phyloP scores from a whole-genome alignment of 139 green algal genomes.

The Ettlia oleoabundans region DNA sequence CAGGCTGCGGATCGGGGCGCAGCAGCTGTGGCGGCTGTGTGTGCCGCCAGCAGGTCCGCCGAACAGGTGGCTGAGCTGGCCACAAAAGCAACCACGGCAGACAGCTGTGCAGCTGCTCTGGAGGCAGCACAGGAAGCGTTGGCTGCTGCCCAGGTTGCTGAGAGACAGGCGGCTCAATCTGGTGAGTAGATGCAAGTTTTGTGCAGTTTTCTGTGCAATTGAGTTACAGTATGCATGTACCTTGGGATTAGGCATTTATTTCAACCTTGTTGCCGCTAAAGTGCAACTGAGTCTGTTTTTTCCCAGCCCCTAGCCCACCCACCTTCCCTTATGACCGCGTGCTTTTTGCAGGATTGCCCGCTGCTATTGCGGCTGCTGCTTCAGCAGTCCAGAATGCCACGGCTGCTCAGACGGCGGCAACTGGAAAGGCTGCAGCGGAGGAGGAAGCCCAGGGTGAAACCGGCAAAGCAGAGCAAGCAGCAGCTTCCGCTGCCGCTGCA shows the following conservation, averaged over 20 bases:
- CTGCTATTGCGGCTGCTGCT: not conserved
- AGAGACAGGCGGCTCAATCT: not conserved
- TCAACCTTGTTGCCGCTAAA: not conserved
- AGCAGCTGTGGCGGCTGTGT: not conserved
- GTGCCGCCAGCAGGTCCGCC: not conserved
- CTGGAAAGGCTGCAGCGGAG: not conserved
- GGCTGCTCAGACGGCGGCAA: not conserved
- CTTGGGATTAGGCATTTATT: too few species aligned
- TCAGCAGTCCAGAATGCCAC: not conserved
- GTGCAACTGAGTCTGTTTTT: not conserved
- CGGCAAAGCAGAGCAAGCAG: not conserved
- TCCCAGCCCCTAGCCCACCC: not conserved
- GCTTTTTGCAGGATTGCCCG: not conserved
- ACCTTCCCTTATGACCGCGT: not conserved
- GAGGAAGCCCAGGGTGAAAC: not conserved
- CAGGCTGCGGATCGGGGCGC: not conserved
- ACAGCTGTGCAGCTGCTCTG: not conserved
- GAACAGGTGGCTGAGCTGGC: conserved; percentile 6
- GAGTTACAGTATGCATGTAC: too few species aligned
- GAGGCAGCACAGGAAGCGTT: conserved; percentile 15
- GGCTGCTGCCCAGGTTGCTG: not conserved
- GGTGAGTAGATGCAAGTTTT: not conserved
- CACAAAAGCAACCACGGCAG: not conserved
- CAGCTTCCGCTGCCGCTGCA: not conserved
- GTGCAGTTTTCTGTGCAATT: not conserved